Percentiles rank a stretch among this genome's conserved stretches.
phyloP scores from a whole-genome alignment of 2,329 filamentous ascomycete species.

The Nigrograna mackinnonii region DNA sequence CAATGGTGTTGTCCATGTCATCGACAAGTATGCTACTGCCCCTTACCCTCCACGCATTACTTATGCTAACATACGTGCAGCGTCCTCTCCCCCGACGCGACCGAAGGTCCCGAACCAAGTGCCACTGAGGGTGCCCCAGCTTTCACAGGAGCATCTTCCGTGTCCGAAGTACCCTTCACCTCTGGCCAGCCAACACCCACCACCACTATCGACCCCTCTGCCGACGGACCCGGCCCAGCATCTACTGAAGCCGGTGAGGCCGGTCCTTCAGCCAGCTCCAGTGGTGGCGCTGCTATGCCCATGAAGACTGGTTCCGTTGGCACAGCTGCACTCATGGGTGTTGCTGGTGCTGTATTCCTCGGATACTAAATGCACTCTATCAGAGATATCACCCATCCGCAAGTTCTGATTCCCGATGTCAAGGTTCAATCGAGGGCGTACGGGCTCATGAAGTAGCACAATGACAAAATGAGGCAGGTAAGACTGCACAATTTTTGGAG shows the following conservation, averaged over 20 bases:
- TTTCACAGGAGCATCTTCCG: conserved; percentile 58
- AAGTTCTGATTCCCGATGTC: no score
- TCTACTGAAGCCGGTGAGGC: conserved; percentile 11
- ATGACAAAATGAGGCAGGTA: no score
- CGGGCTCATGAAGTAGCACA: no score
- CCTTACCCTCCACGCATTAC: not conserved
- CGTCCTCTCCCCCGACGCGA: conserved; percentile 60
- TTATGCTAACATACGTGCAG: conserved; percentile 10
- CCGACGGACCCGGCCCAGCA: conserved; percentile 29
- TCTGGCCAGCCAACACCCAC: conserved; percentile 54
- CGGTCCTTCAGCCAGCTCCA: conserved; percentile 8
- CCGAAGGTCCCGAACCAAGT: conserved; percentile 47
- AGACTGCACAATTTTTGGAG: no score
- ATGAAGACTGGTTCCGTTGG: conserved; percentile 47
- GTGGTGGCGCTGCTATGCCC: conserved; percentile 26
- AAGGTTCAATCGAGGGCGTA: no score
- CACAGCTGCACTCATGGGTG: conserved; percentile 52
- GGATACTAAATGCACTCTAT: conserved; percentile 6
- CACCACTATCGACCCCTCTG: conserved; percentile 41
- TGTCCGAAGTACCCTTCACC: conserved; percentile 57
- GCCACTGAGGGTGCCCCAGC: conserved; percentile 54
- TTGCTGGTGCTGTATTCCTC: conserved; percentile 40
- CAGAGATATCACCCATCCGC: no score
- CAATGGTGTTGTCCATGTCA: conserved; percentile 55
- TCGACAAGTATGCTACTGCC: conserved; percentile 47